phyloP scores from a whole-genome alignment of 768 basidiomycete genomes.

The Kwoniella newhampshirensis region DNA sequence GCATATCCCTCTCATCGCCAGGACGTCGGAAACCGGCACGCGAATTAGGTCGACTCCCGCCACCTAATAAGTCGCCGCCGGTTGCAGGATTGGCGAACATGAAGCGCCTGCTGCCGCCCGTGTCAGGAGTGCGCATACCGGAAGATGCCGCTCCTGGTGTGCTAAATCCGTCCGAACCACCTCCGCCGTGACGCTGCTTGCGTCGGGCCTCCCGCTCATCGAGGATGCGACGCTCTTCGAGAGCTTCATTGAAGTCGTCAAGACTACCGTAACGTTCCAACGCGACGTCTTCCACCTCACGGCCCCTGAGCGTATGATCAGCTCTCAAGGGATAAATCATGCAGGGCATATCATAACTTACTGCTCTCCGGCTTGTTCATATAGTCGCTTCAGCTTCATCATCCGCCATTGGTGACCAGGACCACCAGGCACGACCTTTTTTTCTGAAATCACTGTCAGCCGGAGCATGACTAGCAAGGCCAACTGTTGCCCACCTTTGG shows the following conservation, averaged over 20 bases:
- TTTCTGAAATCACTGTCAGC: constrained; percentile 54
- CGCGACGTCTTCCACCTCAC: constrained; percentile 62
- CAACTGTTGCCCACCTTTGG: constrained; percentile 57
- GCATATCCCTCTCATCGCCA: constrained; percentile 55
- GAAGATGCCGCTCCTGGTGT: constrained; percentile 40
- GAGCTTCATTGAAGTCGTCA: constrained; percentile 82
- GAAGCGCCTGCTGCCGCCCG: constrained; percentile 55
- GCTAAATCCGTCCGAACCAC: constrained; percentile 53
- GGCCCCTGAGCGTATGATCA: constrained; percentile 30
- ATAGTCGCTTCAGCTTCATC: constrained; percentile 88
- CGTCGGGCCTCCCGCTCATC: constrained; percentile 74
- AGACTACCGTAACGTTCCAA: constrained; percentile 83
- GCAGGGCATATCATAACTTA: constrained; percentile 24
- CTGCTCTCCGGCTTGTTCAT: constrained; percentile 87
- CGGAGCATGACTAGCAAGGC: neutral
- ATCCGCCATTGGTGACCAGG: constrained; percentile 96
- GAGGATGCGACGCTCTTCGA: constrained; percentile 77
- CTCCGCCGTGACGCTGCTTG: constrained; percentile 54
- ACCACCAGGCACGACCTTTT: constrained; percentile 69
- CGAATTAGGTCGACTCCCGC: constrained; percentile 65
- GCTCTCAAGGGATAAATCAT: neutral
- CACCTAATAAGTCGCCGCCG: constrained; percentile 41
- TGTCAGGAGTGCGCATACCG: constrained; percentile 48
- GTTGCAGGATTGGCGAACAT: constrained; percentile 51
- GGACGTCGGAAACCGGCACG: constrained; percentile 86